Evolutionary conservation across 2,329 filamentous ascomycete genomes (phyloP).

Genomic region (Aspergillus sp.): DNA sequence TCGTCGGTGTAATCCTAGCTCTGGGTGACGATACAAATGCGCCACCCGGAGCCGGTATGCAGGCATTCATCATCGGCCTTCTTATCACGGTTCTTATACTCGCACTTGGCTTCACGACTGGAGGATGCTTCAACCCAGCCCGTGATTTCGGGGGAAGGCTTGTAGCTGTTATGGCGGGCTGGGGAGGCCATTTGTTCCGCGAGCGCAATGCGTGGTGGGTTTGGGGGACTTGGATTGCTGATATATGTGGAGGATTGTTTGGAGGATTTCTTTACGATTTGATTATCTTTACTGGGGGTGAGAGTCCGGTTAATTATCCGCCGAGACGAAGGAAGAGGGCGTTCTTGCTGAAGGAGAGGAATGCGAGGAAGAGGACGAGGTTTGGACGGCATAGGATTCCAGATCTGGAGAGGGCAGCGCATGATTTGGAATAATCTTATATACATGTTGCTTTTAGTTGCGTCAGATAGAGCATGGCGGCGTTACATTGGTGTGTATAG

Average conservation of each 20-base stretch:
- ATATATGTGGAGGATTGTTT: constrained; percentile 32
- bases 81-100: constrained; percentile 15
- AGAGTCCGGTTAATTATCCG: constrained; percentile 44
- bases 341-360: constrained; percentile 29
- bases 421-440: background rate
- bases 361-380: constrained; percentile 19
- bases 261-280: constrained; percentile 37
- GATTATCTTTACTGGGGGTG: constrained; percentile 40
- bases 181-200: constrained; percentile 28
- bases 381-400: constrained; percentile 14
- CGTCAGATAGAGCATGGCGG: no score
- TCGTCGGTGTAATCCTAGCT: constrained; percentile 34
- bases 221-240: constrained; percentile 37
- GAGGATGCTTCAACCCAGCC: constrained; percentile 37
- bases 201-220: constrained; percentile 34
- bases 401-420: constrained; percentile 21
- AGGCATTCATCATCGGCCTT: constrained; percentile 29
- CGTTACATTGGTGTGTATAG: no score
- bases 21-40: constrained; percentile 46
- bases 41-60: constrained; percentile 46
- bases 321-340: constrained; percentile 40
- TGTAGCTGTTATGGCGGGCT: constrained; percentile 33
- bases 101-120: constrained; percentile 37
- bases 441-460: no score
- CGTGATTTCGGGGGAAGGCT: constrained; percentile 38